Conservation (phyloP, 2,329 filamentous ascomycete species). For the Xylaria sp. region DNA sequence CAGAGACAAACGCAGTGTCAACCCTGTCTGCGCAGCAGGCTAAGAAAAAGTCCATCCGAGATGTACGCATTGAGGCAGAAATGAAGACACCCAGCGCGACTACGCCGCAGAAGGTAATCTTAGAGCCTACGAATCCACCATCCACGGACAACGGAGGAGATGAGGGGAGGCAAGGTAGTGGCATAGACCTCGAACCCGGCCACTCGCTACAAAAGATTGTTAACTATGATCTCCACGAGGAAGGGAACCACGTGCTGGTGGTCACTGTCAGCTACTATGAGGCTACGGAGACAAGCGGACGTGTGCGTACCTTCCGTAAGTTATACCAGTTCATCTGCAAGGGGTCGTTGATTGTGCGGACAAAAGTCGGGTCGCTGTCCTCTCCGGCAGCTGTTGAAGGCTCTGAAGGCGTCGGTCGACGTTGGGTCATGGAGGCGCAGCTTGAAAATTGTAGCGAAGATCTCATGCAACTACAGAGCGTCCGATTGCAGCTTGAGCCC, state of each 20-base stretch:
- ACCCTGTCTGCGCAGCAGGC: conserved; percentile 27
- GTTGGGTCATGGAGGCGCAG: conserved; percentile 90
- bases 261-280: conserved; percentile 96
- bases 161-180: conserved; percentile 29
- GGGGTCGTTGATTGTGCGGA: conserved; percentile 87
- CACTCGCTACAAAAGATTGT: conserved; percentile 83
- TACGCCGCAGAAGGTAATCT: conserved; percentile 70
- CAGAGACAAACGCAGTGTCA: conserved; percentile 13
- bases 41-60: conserved; percentile 68
- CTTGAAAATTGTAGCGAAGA: conserved; percentile 93
- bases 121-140: conserved; percentile 57
- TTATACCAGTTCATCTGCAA: conserved; percentile 97
- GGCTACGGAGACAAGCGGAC: conserved; percentile 74
- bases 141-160: conserved; percentile 18
- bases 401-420: conserved; percentile 41
- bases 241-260: conserved; percentile 91
- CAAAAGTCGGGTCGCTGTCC: conserved; percentile 78
- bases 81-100: conserved; percentile 86
- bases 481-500: conserved; percentile 63
- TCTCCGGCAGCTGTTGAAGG: conserved; percentile 48
- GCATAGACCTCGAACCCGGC: conserved; percentile 51
- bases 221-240: conserved; percentile 88
- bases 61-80: conserved; percentile 86
- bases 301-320: conserved; percentile 89
- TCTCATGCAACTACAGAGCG: conserved; percentile 78